Base-by-base conservation (phyloP, 371 early-diverging fungal genomes). In the Encephalitozoon cuniculi region DNA sequence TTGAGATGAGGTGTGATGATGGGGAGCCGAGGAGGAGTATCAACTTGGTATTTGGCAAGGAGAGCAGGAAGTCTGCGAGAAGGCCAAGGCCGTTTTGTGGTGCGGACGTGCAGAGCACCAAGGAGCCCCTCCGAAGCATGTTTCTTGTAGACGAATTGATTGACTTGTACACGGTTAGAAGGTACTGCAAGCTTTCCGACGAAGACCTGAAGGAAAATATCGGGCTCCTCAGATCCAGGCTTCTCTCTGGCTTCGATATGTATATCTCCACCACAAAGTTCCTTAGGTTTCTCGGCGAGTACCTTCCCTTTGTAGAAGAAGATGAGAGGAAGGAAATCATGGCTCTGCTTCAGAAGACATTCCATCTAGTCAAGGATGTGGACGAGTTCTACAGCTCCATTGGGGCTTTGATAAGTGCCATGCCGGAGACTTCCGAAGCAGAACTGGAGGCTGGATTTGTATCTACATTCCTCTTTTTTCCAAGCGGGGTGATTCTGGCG, bases 41-140 rank as follows among this genome's bases (percentile, higher is more conserved):
- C 1, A 30, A 46, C 21, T 18, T 51, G 51, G 44, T 44, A 0
- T 74, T 74, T 70, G 74, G 74, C 12, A 74, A 74, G 54, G 28
- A 32, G 37, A 40, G 15, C 18, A 74, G 73, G 28, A 66, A 68
- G 51, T 41, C 59, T 8, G 41, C 44, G 21, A 74, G 70, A 26
- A 25, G 28, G 23, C 23, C 39, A 25, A 41, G 74, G 34, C 30
- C 32, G 30, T 59, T 15, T 6, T 59, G 30, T 28, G 66, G 49
- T 11, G 40, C 73, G 11, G 40, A 53, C 4, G 34, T 18, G 23
- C 28, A 68, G 53, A 26, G 15, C 30, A 18, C 53, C 25, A 39
- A 4, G 21, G 26, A 3, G 30, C n/a, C 11, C 25, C 18, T 51
- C 28, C 25, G 39, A 3, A 32, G 28, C 15, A 26, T 49, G 26